Evolutionary conservation across 139 green algal genomes (phyloP).

Genomic region (Tetraselmis chui): DNA sequence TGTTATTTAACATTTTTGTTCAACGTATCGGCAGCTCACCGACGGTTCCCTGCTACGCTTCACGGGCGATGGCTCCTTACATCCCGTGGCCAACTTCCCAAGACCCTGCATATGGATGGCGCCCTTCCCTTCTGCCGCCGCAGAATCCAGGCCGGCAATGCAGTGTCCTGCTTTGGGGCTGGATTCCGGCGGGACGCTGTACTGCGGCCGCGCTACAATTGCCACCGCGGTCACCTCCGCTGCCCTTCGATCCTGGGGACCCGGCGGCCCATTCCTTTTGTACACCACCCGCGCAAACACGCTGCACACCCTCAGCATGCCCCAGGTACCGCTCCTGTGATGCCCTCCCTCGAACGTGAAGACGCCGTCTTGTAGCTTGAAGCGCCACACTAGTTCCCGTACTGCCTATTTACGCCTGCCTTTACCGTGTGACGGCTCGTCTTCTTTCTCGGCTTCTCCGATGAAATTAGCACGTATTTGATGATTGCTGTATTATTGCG

Average conservation of each 20-base stretch:
- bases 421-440: too few species aligned
- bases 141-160: not conserved
- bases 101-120: slow-evolving; percentile 9
- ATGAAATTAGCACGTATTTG: too few species aligned
- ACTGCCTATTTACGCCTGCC: too few species aligned
- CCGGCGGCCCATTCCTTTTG: slow-evolving; percentile 68
- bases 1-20: too few species aligned
- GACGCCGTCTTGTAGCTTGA: too few species aligned
- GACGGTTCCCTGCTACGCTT: not conserved
- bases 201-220: slow-evolving; percentile 38
- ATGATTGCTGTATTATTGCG: too few species aligned
- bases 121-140: not conserved
- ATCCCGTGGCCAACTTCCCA: slow-evolving; percentile 12
- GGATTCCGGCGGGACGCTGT: slow-evolving; percentile 39
- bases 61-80: not conserved
- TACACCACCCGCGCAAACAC: slow-evolving; percentile 47
- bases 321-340: slow-evolving; percentile 7
- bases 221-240: slow-evolving; percentile 51
- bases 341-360: too few species aligned
- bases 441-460: too few species aligned
- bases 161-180: slow-evolving; percentile 51
- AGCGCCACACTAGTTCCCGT: too few species aligned
- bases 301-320: slow-evolving; percentile 45
- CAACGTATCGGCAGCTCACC: not conserved
- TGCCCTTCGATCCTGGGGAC: slow-evolving; percentile 34